A percentile compares a stretch with the other conserved stretches of the same genome.
These are phyloP conservation scores for Boletus calvinii DNA, from an alignment of 1,284 basidiomycete genomes.

Conservation along the genomic window DNA sequence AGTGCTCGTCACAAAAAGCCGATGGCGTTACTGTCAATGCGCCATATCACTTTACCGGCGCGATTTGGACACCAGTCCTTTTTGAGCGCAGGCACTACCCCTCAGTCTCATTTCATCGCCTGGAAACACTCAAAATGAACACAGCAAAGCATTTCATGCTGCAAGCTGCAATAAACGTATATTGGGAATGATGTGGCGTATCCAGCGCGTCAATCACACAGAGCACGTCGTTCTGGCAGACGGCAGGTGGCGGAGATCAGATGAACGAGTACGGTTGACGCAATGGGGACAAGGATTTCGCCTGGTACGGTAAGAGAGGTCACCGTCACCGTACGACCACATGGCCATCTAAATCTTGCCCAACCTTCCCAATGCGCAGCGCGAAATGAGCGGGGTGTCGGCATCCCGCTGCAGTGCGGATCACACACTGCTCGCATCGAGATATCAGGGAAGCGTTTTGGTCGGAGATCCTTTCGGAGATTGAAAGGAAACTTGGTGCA, in stretches of 20 bases:
- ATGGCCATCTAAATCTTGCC: constrained; percentile 1
- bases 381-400: constrained; percentile 13
- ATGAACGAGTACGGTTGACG: constrained; percentile 5
- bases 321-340: constrained; percentile 6
- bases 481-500: constrained; percentile 6
- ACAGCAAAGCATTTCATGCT: constrained; percentile 2
- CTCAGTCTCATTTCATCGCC: background rate
- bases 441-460: constrained; percentile 13
- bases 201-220: constrained; percentile 1
- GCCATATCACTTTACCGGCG: background rate
- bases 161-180: background rate
- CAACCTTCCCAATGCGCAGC: constrained; percentile 3
- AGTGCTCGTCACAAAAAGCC: background rate
- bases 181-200: background rate
- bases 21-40: background rate
- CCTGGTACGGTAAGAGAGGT: background rate
- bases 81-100: background rate
- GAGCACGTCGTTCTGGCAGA: background rate
- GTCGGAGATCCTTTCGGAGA: constrained; percentile 24
- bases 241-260: constrained; percentile 10
- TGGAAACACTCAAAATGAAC: background rate
- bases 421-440: constrained; percentile 15
- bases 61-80: no score
- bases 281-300: constrained; percentile 3
- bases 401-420: constrained; percentile 26